Conservation (phyloP, 805 yeast genomes). For the Saccharomycopsis sp. region DNA sequence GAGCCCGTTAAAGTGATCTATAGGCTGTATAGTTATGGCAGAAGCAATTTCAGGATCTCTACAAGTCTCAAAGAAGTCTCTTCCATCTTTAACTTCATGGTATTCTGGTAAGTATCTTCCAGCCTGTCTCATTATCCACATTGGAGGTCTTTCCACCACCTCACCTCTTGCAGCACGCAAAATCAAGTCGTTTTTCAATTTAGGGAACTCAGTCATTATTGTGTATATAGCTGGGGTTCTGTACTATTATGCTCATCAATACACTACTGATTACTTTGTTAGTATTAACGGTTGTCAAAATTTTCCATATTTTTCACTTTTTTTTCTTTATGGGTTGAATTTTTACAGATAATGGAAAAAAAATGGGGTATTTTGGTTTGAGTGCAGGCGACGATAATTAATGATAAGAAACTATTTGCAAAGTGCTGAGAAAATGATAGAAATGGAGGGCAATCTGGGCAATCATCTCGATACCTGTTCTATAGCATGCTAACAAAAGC, state of each 20-base stretch:
- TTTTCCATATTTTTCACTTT: neutral
- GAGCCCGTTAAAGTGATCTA: slow-evolving; percentile 80
- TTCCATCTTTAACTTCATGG: slow-evolving; percentile 75
- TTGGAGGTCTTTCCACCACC: slow-evolving; percentile 91
- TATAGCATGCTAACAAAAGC: neutral
- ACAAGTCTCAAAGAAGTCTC: slow-evolving; percentile 94
- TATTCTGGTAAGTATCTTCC: slow-evolving; percentile 90
- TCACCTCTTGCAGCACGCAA: slow-evolving; percentile 89
- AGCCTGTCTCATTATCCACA: slow-evolving; percentile 99
- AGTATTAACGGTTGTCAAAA: neutral
- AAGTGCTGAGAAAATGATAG: neutral
- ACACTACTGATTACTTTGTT: too few relatives aligned
- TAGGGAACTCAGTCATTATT: slow-evolving; percentile 50
- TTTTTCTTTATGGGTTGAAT: neutral
- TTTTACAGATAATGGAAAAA: neutral
- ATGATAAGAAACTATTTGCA: neutral
- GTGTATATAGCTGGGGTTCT: too few relatives aligned
- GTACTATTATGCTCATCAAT: too few relatives aligned
- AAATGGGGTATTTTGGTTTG: too few relatives aligned
- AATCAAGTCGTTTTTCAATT: slow-evolving; percentile 81
- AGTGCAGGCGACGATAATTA: too few relatives aligned
- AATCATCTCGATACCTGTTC: too few relatives aligned
- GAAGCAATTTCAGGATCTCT: slow-evolving; percentile 91
- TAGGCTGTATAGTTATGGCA: slow-evolving; percentile 91
- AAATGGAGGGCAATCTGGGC: too few relatives aligned